Evolutionary conservation across 1,139 yeast species (phyloP).

Genomic region (Magnusiomyces magnusii): DNA sequence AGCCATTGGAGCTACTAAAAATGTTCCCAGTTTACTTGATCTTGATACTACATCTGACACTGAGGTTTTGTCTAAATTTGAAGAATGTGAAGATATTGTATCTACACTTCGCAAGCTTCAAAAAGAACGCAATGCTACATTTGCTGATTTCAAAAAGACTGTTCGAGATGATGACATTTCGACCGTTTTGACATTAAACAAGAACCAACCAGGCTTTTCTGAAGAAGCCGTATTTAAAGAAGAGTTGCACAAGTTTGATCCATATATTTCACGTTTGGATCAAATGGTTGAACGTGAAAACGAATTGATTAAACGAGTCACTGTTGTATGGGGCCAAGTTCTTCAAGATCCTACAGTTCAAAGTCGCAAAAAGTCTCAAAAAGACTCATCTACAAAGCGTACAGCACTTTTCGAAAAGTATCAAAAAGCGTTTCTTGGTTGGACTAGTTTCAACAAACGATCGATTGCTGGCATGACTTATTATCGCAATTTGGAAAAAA

Average conservation of each 20-base stretch:
- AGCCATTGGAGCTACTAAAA: slow-evolving; percentile 10
- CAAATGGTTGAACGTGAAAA: slow-evolving; percentile 60
- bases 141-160: slow-evolving; percentile 58
- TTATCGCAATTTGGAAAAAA: slow-evolving; percentile 48
- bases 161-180: slow-evolving; percentile 85
- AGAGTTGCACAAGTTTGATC: slow-evolving; percentile 72
- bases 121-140: slow-evolving; percentile 52
- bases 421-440: slow-evolving; percentile 42
- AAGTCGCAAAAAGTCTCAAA: slow-evolving; percentile 32
- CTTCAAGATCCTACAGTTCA: slow-evolving; percentile 39
- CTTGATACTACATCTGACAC: slow-evolving; percentile 44
- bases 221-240: slow-evolving; percentile 58
- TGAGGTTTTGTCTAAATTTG: slow-evolving; percentile 41
- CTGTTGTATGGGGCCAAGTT: slow-evolving; percentile 50
- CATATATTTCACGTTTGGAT: slow-evolving; percentile 59
- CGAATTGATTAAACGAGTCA: slow-evolving; percentile 48
- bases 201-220: slow-evolving; percentile 43
- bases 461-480: slow-evolving; percentile 53
- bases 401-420: slow-evolving; percentile 42
- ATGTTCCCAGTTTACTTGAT: slow-evolving; percentile 43
- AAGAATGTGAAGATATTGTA: slow-evolving; percentile 39
- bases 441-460: slow-evolving; percentile 56
- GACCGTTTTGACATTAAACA: slow-evolving; percentile 61
- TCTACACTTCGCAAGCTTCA: slow-evolving; percentile 42
- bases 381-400: slow-evolving; percentile 37